Evolutionary conservation across 768 basidiomycete species (phyloP).

Genomic region (Boletus rubroflammeus): DNA sequence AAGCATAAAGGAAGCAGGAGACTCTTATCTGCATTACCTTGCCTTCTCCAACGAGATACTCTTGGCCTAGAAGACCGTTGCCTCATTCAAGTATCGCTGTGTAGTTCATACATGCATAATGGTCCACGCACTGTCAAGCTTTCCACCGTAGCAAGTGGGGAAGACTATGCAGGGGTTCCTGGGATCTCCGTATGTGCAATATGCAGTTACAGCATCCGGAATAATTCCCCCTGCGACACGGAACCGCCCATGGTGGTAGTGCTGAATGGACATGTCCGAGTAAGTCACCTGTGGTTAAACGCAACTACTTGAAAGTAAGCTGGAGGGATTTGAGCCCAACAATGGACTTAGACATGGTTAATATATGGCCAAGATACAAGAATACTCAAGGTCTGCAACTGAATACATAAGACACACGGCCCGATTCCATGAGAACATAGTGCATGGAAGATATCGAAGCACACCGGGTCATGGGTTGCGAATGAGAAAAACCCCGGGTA

Average conservation of each 20-base stretch:
- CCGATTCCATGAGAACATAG: slow-evolving; percentile 1
- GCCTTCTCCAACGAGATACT: slow-evolving; percentile 48
- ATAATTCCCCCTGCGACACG: slow-evolving; percentile 49
- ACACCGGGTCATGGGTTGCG: not conserved
- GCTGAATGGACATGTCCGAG: slow-evolving; percentile 34
- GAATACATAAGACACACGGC: slow-evolving; percentile 1
- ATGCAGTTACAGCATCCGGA: slow-evolving; percentile 58
- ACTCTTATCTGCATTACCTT: slow-evolving; percentile 34
- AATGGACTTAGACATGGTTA: not conserved
- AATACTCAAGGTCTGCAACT: not conserved
- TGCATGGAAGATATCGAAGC: not conserved
- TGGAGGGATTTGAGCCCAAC: not conserved
- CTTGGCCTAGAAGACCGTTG: slow-evolving; percentile 38
- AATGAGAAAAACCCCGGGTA: no score
- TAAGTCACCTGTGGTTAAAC: not conserved
- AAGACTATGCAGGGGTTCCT: slow-evolving; percentile 56
- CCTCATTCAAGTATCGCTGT: slow-evolving; percentile 7
- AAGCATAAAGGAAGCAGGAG: not conserved
- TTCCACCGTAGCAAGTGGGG: slow-evolving; percentile 56
- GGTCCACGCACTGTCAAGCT: slow-evolving; percentile 44
- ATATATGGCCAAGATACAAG: slow-evolving; percentile 1
- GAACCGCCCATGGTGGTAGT: slow-evolving; percentile 54
- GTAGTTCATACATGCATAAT: not conserved
- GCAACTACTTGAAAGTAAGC: not conserved
- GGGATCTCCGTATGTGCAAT: slow-evolving; percentile 51